Evolutionary conservation across 495 filamentous ascomycete species (phyloP).

Genomic region (Penicillium atrosanguineum): DNA sequence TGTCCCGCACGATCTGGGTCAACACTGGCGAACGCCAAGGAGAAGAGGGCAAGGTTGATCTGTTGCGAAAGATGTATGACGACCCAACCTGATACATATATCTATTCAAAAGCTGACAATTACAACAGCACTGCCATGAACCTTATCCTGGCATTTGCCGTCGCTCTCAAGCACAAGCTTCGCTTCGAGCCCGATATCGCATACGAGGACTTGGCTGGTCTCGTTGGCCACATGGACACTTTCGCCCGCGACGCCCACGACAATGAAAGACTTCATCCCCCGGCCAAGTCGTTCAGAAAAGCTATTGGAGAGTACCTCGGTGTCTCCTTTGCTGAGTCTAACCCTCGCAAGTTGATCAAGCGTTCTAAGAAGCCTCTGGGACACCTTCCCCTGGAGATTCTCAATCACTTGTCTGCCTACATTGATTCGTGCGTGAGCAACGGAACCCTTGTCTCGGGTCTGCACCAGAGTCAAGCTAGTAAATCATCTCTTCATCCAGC

Average conservation of each 20-base stretch:
- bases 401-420: slow-evolving; percentile 68
- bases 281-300: slow-evolving; percentile 54
- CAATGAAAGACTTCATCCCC: slow-evolving; percentile 37
- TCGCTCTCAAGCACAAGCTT: slow-evolving; percentile 80
- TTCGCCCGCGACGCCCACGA: slow-evolving; percentile 68
- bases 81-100: not conserved
- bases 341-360: slow-evolving; percentile 72
- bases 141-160: slow-evolving; percentile 73
- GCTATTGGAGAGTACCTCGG: slow-evolving; percentile 66
- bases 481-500: slow-evolving; percentile 4
- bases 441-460: slow-evolving; percentile 50
- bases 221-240: slow-evolving; percentile 38
- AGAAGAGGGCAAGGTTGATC: slow-evolving; percentile 59
- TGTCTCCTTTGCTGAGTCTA: slow-evolving; percentile 65
- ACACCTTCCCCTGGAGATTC: slow-evolving; percentile 75
- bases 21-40: slow-evolving; percentile 66
- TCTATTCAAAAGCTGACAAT: slow-evolving; percentile 5
- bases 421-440: slow-evolving; percentile 55
- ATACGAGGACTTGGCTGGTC: slow-evolving; percentile 61
- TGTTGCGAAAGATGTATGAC: slow-evolving; percentile 65
- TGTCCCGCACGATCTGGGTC: slow-evolving; percentile 78
- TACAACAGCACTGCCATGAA: slow-evolving; percentile 67
- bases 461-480: slow-evolving; percentile 47
- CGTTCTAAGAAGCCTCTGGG: slow-evolving; percentile 61
- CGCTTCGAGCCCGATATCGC: slow-evolving; percentile 82